Base-by-base conservation (phyloP, 106 monocot genomes). In the Apostasia ramifera region DNA sequence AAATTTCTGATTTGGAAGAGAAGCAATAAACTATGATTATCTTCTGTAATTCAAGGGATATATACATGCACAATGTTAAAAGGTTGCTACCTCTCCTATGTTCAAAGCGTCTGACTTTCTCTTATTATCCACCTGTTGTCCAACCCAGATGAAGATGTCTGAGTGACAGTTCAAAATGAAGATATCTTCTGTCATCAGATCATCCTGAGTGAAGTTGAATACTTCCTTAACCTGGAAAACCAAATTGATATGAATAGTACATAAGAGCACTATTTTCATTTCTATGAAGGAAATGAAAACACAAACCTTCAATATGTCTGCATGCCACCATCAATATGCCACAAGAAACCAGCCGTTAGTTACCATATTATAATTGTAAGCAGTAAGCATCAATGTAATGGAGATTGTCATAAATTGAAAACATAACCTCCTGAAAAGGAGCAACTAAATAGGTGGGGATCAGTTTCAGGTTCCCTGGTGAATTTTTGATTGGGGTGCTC, bases 181-280 rank as follows among this genome's bases (percentile, higher is more conserved):
- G 61, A 82, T 66, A 68, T 94, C 93, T 76, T 94, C 93, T 1
- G 93, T 90, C 90, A 90, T 89, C 74, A 94, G 68, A 82, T 94
- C 93, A 77, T 94, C 93, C 77, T 94, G 93, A 12, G 73, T 81
- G 73, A 94, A 94, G 65, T 82, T 90, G 78, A 80, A 89, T 62
- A 94, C 80, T 78, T 94, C 93, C 53, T 57, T 86, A 10, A 90
- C 82, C 93, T 94, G 70, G 15, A 77, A 83, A 55, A 48, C 6
- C n/a, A 37, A 57, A 57, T 1, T 57, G 5, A 37, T 6, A 57
- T 41, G 12, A 51, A 41, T 44, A 72, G 40, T 2, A 44, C 3
- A 44, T 39, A 40, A 40, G 37, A 62, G 55, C 3, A 9, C 8
- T 8, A 11, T 10, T 47, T 10, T 10, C n/a, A 66, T 61, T 11